Evolutionary conservation across 257 asterid species (phyloP), one percentile per base, ranked within the genome.

Genomic region (Buddleja alternifolia): DNA sequence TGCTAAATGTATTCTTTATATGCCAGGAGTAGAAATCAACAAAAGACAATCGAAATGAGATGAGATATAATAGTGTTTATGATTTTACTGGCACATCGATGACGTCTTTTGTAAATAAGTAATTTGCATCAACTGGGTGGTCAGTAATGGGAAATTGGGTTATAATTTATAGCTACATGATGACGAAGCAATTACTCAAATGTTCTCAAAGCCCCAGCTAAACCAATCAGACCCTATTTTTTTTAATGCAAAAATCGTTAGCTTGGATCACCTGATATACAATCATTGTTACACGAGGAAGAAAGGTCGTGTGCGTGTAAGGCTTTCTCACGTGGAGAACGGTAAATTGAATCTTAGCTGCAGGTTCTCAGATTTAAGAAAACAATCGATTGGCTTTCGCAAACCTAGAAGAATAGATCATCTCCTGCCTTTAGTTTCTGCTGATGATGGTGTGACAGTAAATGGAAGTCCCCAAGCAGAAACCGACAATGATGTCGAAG

Each of bases 401-500:
- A 82, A 81, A 72, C 74, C 82, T 41, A 88, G 84, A 74, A 83
- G 81, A 78, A 67, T 67, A 72, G 74, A 72, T 45, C 71, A 66
- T 76, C 78, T 77, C 45, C 74, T 72, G 68, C 92, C 95, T 69
- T 75, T 52, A 73, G 92, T 96, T 74, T 87, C 99, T 71, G 84
- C 91, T 42, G 97, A 93, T 63, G 99, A 93, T 69, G 92, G 97
- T 50, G 90, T 88, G 76, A 77, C 92, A 8, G 84, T 93, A 41
- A 85, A 88, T 88, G 88, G 95, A 55, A 87, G 82, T 73, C 75
- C 90, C 55, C 84, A 71, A 62, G 70, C 84, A 71, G 81, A 83
- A 73, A 76, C 83, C 20, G 70, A 65, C 66, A 72, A 74, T 69
- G 84, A 79, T 72, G 75, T 83, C 71, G 95, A 81, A 80, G 93